These are phyloP conservation scores for Lavandula angustifolia DNA, from an alignment of 257 asterid genomes.

Conservation along the genomic window DNA sequence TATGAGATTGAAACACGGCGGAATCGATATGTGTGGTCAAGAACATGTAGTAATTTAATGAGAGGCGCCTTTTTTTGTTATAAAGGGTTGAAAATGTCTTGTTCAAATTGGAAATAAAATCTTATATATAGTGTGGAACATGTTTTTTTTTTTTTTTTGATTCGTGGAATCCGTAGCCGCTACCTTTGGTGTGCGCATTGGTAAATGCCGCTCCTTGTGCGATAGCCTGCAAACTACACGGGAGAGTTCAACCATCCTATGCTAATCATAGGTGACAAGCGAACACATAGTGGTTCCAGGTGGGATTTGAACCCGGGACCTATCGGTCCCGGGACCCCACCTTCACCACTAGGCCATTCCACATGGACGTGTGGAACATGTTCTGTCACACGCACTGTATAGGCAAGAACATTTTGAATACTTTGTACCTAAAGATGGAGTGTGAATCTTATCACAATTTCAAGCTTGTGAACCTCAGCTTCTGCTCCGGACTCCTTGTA, in stretches of 20 bases:
- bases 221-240: too few relatives aligned
- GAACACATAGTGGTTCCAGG: too few relatives aligned
- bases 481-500: conserved; percentile 32
- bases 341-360: too few relatives aligned
- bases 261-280: too few relatives aligned
- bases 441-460: conserved; percentile 38
- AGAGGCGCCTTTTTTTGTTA: background rate
- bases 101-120: background rate
- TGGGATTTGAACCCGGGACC: too few relatives aligned
- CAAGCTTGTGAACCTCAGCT: conserved; percentile 36
- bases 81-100: conserved; percentile 7
- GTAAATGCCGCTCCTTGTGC: too few relatives aligned
- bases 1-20: background rate
- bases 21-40: background rate
- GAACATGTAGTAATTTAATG: background rate
- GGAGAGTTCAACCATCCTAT: too few relatives aligned
- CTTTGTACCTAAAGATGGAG: conserved; percentile 31
- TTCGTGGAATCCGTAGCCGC: too few relatives aligned
- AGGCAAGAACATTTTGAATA: conserved; percentile 23
- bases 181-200: too few relatives aligned
- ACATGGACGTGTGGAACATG: too few relatives aligned
- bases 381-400: conserved; percentile 21
- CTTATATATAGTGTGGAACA: conserved; percentile 1
- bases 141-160: too few relatives aligned
- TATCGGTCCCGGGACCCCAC: too few relatives aligned